A percentile compares a stretch with the other conserved stretches of the same genome.
Conservation (phyloP, 2,329 filamentous ascomycete genomes). For the Colletotrichum endophyticum region DNA sequence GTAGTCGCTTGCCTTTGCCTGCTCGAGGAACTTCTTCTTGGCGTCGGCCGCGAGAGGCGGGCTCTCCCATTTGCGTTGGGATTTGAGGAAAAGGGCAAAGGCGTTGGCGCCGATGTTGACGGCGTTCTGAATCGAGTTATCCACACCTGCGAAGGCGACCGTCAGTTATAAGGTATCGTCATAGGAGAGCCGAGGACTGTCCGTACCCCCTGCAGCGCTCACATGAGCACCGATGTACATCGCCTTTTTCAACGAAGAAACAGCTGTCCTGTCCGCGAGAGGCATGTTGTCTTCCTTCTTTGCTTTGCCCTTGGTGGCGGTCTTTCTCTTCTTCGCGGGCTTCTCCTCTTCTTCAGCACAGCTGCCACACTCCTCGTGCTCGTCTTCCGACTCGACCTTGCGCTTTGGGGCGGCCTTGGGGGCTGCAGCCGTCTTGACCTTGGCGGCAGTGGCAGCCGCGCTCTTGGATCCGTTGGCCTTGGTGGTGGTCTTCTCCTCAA, state of each 20-base stretch:
- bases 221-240: constrained; percentile 95
- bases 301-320: constrained; percentile 31
- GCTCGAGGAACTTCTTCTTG: constrained; percentile 70
- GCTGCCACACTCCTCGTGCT: constrained; percentile 28
- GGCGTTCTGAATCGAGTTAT: constrained; percentile 83
- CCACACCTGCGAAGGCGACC: constrained; percentile 66
- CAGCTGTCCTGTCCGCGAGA: constrained; percentile 70
- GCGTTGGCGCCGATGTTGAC: constrained; percentile 86
- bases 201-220: constrained; percentile 80
- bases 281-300: constrained; percentile 58
- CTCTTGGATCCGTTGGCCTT: constrained; percentile 9
- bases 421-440: constrained; percentile 10
- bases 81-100: constrained; percentile 95
- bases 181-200: background rate
- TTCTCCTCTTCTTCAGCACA: constrained; percentile 27
- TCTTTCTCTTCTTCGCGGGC: constrained; percentile 48
- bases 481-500: constrained; percentile 23
- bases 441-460: constrained; percentile 2
- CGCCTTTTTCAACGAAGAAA: constrained; percentile 65
- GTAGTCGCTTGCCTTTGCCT: constrained; percentile 74
- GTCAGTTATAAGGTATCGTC: background rate
- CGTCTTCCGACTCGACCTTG: constrained; percentile 32
- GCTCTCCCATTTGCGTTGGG: constrained; percentile 92
- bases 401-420: constrained; percentile 30
- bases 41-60: constrained; percentile 75